phyloP scores from a whole-genome alignment of 2,329 filamentous ascomycete genomes.

The Chrysosphaeria jannelii region DNA sequence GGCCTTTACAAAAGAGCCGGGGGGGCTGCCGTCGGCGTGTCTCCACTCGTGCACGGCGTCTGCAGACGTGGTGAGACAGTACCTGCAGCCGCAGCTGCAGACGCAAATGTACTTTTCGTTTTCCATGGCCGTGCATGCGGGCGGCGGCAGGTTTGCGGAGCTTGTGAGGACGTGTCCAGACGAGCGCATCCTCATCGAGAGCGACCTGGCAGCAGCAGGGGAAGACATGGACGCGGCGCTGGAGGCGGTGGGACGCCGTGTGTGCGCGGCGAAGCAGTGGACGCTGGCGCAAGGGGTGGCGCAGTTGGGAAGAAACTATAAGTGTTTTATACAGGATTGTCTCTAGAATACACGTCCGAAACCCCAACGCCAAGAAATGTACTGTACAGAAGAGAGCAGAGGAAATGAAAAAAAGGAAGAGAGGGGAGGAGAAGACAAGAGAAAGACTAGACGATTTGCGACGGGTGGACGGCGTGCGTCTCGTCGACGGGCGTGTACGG shows the following conservation, averaged over 20 bases:
- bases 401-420: neutral
- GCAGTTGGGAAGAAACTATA: constrained; percentile 45
- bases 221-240: constrained; percentile 48
- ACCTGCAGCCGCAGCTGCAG: constrained; percentile 41
- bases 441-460: neutral
- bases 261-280: constrained; percentile 62
- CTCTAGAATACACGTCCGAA: no score
- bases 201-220: constrained; percentile 65
- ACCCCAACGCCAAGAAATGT: neutral
- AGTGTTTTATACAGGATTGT: constrained; percentile 29
- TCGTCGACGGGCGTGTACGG: constrained; percentile 16
- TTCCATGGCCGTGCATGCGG: constrained; percentile 47
- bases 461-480: constrained; percentile 4
- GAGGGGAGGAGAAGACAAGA: neutral
- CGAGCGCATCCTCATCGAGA: constrained; percentile 58
- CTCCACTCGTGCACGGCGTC: constrained; percentile 79
- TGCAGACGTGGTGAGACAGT: constrained; percentile 45
- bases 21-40: constrained; percentile 63
- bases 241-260: constrained; percentile 41
- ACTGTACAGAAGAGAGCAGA: neutral
- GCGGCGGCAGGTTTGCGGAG: constrained; percentile 20
- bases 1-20: constrained; percentile 19
- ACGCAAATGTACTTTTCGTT: constrained; percentile 67
- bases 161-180: constrained; percentile 48
- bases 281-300: constrained; percentile 35